Conservation (phyloP, 2,329 filamentous ascomycete species). For the Colletotrichum abscissum region DNA sequence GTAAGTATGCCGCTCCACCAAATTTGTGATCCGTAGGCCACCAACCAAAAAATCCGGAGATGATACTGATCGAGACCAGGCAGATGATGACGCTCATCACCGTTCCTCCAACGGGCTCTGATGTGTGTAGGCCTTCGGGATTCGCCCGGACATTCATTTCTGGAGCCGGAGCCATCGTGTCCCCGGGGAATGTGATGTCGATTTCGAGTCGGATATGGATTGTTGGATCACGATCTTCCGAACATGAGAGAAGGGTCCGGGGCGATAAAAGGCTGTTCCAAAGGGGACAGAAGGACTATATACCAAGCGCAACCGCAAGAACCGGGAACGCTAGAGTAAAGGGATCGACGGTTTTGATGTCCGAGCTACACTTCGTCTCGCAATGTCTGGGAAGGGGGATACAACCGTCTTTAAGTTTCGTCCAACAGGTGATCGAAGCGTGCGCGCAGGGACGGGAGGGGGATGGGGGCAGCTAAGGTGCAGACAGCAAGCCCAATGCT, state of each 20-base stretch:
- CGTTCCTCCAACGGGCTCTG: conserved; percentile 47
- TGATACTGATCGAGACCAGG: conserved; percentile 46
- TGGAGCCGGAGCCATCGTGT: conserved; percentile 30
- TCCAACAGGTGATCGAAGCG: conserved; percentile 33
- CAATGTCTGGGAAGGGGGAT: conserved; percentile 29
- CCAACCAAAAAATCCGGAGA: conserved; percentile 52
- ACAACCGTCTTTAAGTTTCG: conserved; percentile 30
- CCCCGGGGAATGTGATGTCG: not conserved
- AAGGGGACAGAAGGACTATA: conserved; percentile 29
- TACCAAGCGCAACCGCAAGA: conserved; percentile 15
- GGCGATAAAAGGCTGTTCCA: not conserved
- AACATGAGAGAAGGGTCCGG: not conserved
- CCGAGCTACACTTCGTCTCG: conserved; percentile 32
- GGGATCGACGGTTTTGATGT: conserved; percentile 25
- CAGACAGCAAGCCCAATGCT: conserved; percentile 25
- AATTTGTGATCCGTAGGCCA: not conserved
- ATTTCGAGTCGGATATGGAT: not conserved
- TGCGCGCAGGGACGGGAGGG: conserved; percentile 22
- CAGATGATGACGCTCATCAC: conserved; percentile 49
- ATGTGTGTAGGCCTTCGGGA: conserved; percentile 15
- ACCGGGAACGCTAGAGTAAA: conserved; percentile 19
- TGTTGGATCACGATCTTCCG: conserved; percentile 20
- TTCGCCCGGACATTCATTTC: conserved; percentile 1
- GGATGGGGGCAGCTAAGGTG: conserved; percentile 4
- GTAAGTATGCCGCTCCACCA: conserved; percentile 7